Evolutionary conservation across 768 basidiomycete genomes (phyloP).

Genomic region (Phanerodontia chrysosporium): DNA sequence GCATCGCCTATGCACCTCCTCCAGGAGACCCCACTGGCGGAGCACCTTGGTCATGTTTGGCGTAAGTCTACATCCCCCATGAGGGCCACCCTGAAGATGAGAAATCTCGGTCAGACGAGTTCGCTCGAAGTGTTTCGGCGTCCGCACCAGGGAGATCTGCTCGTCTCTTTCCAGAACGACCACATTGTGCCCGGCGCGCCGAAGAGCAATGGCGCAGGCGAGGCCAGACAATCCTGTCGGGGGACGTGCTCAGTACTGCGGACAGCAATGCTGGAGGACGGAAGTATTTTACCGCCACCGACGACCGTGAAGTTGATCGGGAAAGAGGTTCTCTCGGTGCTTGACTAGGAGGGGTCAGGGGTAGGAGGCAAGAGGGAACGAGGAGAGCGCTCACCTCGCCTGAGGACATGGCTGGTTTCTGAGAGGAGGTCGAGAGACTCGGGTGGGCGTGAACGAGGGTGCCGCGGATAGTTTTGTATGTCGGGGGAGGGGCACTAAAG

Average conservation of each 20-base stretch:
- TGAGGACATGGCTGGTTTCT: background rate
- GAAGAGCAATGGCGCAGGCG: conserved; percentile 27
- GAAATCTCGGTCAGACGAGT: background rate
- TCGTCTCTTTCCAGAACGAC: conserved; percentile 25
- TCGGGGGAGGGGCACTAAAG: background rate
- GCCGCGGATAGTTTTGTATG: background rate
- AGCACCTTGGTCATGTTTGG: conserved; percentile 36
- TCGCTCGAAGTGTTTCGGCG: background rate
- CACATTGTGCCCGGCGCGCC: conserved; percentile 29
- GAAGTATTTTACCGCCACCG: conserved; percentile 23
- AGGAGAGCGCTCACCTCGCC: background rate
- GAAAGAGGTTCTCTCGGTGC: conserved; percentile 11
- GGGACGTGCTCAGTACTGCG: background rate
- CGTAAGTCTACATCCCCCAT: conserved; percentile 28
- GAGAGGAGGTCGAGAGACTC: background rate
- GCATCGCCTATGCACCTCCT: conserved; percentile 20
- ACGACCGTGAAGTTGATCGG: conserved; percentile 27
- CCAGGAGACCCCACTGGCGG: conserved; percentile 32
- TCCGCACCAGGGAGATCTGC: conserved; percentile 8
- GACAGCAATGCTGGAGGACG: background rate
- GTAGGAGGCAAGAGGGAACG: background rate
- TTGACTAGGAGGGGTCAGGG: background rate
- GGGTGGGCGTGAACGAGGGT: background rate
- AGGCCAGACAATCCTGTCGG: conserved; percentile 28
- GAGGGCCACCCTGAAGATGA: conserved; percentile 7